Base-by-base conservation (phyloP, 257 asterid species). In the Marsdenia floribunda region DNA sequence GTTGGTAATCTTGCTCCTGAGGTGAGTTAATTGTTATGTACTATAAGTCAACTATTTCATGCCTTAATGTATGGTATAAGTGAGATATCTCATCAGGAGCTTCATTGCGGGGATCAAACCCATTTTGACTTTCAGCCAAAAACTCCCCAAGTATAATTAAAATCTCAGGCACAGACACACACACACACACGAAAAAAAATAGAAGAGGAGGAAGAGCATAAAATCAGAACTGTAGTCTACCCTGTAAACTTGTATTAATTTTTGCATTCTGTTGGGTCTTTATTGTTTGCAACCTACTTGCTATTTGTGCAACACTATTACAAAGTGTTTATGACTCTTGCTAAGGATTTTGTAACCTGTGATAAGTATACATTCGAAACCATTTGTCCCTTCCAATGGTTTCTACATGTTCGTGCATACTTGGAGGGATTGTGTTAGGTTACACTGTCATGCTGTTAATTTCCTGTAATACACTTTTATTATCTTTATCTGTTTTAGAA, bases 1-100 rank as follows among this genome's bases (percentile, higher is more conserved):
- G 96, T 92, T 49, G 96, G 96, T 82, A 92, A 92, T 83, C 93
- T 92, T 80, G 88, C 96, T 80, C 88, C 90, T 73, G 96, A 92
- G 83, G 96, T 90, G 72, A 85, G 89, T 82, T 44, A 44, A 57
- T 55, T 13, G 6, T 68, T 35, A 35, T 37, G 13, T 29, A 40
- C 37, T 64, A 16, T 33, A 59, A 33, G 44, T 61, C 68, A 33
- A 33, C 46, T 35, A 35, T 63, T 63, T 63, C 0, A 6, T 63
- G 16, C 6, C 6, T 7, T 37, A 24, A 65, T 37, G 2, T 37
- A 9, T 18, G 14, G 49, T 7, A 2, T 18, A 16, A 64, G 26
- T 64, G 70, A 29, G 44, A 18, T 21, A 16, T 38, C 9, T 18
- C 24, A 7, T 37, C 2, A 37, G 14, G 16, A 16, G 29, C 70